Base-by-base conservation (phyloP, 108 stramenopile species). In the Nitzschia sp. region DNA sequence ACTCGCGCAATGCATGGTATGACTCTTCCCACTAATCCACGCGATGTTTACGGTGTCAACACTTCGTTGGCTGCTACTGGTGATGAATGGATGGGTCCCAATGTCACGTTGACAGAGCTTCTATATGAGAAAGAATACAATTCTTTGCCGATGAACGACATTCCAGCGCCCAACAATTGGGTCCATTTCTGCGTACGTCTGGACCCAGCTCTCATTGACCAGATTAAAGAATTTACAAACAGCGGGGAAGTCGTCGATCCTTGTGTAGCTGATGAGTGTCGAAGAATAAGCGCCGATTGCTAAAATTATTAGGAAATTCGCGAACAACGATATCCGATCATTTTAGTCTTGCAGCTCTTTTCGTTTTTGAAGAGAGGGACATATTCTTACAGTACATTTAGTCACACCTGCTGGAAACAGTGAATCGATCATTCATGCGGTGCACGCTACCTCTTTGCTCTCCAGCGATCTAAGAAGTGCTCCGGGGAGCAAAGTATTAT, bases 161-260 rank as follows among this genome's bases (percentile, higher is more conserved):
- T 44, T 0, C 22, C 38, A 15, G 21, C 36, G 25, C 45, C 47
- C 0, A 1, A 23, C 13, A 67, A 71, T 45, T 29, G 32, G 41
- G 88, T 89, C 15, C 91, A 92, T 66, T 68, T 53, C n/a, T 89
- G 88, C 70, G 82, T 87, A 0, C 70, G 91, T 31, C 54, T 66
- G 33, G 88, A 89, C 59, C 33, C 25, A 11, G 73, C 68, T 23
- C 53, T 87, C 26, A 65, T 84, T 26, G n/a, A 72, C 31, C 91
- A 92, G 60, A 53, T 92, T 25, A 66, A 73, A 29, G 75, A 72
- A 30, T 92, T 92, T 50, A 36, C 80, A 2, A 75, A 76, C 35
- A 80, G 62, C 31, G 91, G 86, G 1, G 45, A 61, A 52, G 56
- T 88, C n/a, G 80, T 89, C 21, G 82, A 89, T 66, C 73, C 79